A percentile compares a stretch with the other conserved stretches of the same genome.
Evolutionary conservation across 768 basidiomycete genomes (phyloP).

Genomic region (Mycena galericulata): DNA sequence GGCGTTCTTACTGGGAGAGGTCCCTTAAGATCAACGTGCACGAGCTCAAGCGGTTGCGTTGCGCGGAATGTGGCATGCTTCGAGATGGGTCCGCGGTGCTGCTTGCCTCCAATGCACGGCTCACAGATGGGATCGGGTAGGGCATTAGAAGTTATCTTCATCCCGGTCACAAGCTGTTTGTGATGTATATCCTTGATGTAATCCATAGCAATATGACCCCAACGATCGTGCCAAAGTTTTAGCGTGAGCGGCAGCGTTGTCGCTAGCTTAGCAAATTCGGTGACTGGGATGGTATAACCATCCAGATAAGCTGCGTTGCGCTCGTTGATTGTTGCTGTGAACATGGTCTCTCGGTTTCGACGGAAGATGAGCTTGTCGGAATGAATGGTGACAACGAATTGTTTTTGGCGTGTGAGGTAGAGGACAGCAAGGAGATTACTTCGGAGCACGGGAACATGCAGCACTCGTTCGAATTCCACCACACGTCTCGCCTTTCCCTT

Average conservation of each 20-base stretch:
- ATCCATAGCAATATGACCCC: slow-evolving; percentile 32
- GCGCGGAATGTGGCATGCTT: not conserved
- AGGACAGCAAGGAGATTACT: slow-evolving; percentile 22
- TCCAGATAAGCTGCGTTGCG: slow-evolving; percentile 35
- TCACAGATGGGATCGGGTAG: slow-evolving; percentile 41
- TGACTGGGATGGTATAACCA: slow-evolving; percentile 26
- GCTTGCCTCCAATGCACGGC: slow-evolving; percentile 35
- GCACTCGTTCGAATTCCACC: slow-evolving; percentile 36
- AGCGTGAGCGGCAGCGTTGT: slow-evolving; percentile 23
- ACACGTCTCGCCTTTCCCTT: slow-evolving; percentile 11
- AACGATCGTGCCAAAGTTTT: slow-evolving; percentile 40
- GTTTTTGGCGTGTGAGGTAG: slow-evolving; percentile 23
- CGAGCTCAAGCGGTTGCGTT: slow-evolving; percentile 31
- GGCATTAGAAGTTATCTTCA: slow-evolving; percentile 24
- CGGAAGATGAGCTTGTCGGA: slow-evolving; percentile 8
- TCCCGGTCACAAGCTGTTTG: slow-evolving; percentile 26
- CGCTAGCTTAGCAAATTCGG: not conserved
- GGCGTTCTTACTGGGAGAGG: slow-evolving; percentile 37
- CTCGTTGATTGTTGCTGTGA: slow-evolving; percentile 23
- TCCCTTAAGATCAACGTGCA: slow-evolving; percentile 48
- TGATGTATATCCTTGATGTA: not conserved
- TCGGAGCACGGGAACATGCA: slow-evolving; percentile 38
- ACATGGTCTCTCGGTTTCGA: not conserved
- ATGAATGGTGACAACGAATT: slow-evolving; percentile 15
- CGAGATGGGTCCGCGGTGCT: slow-evolving; percentile 36